Evolutionary conservation across 768 basidiomycete genomes (phyloP).

Genomic region (Russula vinacea): DNA sequence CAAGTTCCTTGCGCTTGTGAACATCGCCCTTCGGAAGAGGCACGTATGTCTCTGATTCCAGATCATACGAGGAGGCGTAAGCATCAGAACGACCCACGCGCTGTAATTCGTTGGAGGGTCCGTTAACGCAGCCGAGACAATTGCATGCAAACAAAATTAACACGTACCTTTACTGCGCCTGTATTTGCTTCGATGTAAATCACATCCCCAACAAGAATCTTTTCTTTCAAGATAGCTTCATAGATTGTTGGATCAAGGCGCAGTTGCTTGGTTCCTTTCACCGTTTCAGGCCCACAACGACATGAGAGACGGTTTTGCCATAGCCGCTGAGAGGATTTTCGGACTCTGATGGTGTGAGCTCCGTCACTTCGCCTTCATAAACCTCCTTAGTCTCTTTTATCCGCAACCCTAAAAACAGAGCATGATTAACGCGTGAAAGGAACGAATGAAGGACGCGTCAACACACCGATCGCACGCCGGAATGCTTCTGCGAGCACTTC

Average conservation of each 20-base stretch:
- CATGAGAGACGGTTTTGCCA: constrained; percentile 98
- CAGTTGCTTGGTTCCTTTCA: constrained; percentile 82
- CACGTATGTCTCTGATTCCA: constrained; percentile 98
- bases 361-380: constrained; percentile 97
- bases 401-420: constrained; percentile 65
- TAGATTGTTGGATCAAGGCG: constrained; percentile 93
- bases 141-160: background rate
- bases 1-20: constrained; percentile 92
- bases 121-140: background rate
- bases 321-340: constrained; percentile 98
- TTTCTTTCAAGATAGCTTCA: constrained; percentile 95
- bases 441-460: background rate
- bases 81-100: constrained; percentile 96
- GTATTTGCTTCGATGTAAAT: constrained; percentile 93
- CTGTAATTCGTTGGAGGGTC: constrained; percentile 40
- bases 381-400: constrained; percentile 99
- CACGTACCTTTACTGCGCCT: constrained; percentile 87
- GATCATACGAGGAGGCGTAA: constrained; percentile 94
- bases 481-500: constrained; percentile 95
- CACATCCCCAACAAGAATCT: constrained; percentile 94
- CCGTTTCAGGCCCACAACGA: constrained; percentile 91
- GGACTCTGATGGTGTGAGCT: constrained; percentile 91
- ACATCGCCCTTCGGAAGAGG: constrained; percentile 96
- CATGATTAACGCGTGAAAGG: constrained; percentile 4
- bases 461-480: constrained; percentile 89